Base-by-base conservation (phyloP, 2,329 filamentous ascomycete species). In the Akanthomyces uredinophilus region DNA sequence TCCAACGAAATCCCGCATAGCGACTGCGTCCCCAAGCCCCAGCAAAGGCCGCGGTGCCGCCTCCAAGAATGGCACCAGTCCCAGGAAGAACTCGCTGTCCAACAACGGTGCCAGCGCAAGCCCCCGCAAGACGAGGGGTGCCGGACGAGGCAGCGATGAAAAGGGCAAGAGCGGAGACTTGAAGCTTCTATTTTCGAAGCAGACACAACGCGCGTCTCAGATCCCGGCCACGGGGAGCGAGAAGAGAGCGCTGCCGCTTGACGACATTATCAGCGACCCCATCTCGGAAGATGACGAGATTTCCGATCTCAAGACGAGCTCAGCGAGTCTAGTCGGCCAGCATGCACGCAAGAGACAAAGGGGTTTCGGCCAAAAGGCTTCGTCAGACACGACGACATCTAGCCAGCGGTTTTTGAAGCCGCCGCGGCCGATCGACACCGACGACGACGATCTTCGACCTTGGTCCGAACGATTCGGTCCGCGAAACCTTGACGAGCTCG, bases 401-500 rank as follows among this genome's bases (percentile, higher is more conserved):
- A 83, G 81, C 65, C 82, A 83, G 66, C 79, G 75, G 63, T 87
- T 86, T 64, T 70, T 84, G 27, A 79, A 74, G 64, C 82, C 79
- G 14, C 68, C 75, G 10, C 69, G 70, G 29, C 72, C 72, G 16
- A 57, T 67, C 14, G 68, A 68, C 18, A 57, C 69, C 4, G 46
- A 69, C 7, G 77, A 80, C 54, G 80, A 84, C 41, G 88, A 92
- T 66, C 75, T 80, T 54, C 83, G 89, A 58, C 92, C 94, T 3
- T 98, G 94, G 94, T 90, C 90, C 18, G 93, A 97, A 68, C 86
- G 87, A 67, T 98, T 92, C 73, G 87, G 85, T 2, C 94, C 94
- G 0, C 70, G 73, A 3, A 89, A 84, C 67, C 73, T 97, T 14
- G 87, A 92, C 18, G 94, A 98, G 75, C 79, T 99, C 51, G 94